A percentile compares a stretch with the other conserved stretches of the same genome.
Conservation (phyloP, 441 rosid species). For the Euphorbia celastroides region DNA sequence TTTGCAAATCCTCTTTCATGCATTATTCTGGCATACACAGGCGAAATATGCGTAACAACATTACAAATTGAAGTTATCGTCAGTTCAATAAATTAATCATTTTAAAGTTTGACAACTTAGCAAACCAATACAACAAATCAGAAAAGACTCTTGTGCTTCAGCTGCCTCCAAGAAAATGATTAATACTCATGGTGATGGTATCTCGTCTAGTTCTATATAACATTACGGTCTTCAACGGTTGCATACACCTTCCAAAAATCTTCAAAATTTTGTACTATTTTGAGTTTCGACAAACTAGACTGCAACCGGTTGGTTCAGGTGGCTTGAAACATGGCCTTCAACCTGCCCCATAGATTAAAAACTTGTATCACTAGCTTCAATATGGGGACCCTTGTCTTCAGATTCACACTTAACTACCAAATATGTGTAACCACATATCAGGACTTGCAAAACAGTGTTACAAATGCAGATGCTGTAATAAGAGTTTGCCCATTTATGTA, state of each 20-base stretch:
- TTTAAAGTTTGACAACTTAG: not conserved
- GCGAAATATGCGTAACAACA: not conserved
- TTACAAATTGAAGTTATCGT: too few species aligned
- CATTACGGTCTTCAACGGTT: conserved; percentile 6
- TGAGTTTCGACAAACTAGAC: conserved; percentile 32
- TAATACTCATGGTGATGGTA: not conserved
- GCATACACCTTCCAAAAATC: too few species aligned
- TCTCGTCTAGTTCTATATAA: conserved; percentile 8
- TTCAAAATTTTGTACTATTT: conserved; percentile 28
- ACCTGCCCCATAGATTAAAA: conserved; percentile 43
- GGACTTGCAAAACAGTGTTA: conserved; percentile 3
- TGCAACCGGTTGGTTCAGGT: conserved; percentile 56
- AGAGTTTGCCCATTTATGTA: too few species aligned
- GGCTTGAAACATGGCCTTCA: conserved; percentile 33
- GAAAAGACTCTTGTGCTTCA: conserved; percentile 2
- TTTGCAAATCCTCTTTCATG: too few species aligned
- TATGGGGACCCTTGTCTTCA: conserved; percentile 20
- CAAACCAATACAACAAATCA: conserved; percentile 9
- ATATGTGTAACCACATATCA: conserved; percentile 11
- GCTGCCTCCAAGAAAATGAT: not conserved
- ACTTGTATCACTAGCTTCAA: conserved; percentile 29
- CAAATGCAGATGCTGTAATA: too few species aligned
- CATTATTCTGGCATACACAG: not conserved
- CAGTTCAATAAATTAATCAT: not conserved
- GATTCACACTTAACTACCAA: conserved; percentile 22